Base-by-base conservation (phyloP, 2,329 filamentous ascomycete species). In the Hymenoscyphus scutula region DNA sequence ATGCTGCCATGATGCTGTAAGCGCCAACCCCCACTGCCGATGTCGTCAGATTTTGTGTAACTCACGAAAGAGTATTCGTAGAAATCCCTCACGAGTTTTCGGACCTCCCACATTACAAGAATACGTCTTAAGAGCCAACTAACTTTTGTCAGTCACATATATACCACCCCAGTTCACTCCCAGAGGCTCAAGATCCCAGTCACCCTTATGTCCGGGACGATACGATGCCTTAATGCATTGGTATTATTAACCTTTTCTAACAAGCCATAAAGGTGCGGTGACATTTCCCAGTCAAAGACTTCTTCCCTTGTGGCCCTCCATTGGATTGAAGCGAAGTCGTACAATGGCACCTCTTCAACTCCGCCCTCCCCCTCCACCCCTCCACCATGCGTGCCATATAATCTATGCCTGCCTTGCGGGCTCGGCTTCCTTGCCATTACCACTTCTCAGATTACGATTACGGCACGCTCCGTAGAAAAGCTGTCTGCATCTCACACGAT, bases 11-110 rank as follows among this genome's bases (percentile, higher is more conserved):
- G 7, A n/a, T 41, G 48, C 19, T 53, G 48, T 27, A 29, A 53
- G 48, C 48, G 48, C 48, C 48, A 7, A 53, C 48, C 48, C 23
- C 48, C 23, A 53, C 48, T 53, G 23, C 19, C 38, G 38, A 41
- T 41, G 38, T 41, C 38, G 38, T 41, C 38, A 41, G 38, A 19
- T 41, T 41, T 41, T 17, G 38, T 41, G 15, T 41, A 41, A 41
- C 38, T 6, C 38, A n/a, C 15, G 38, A 41, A 41, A 41, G 15
- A 19, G 3, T 41, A 4, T 41, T n/a, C 38, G n/a, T 41, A 19
- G 15, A 41, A 41, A 5, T 41, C n/a, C 7, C 38, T 41, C n/a
- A 7, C 38, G n/a, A 41, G 38, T n/a, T 19, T 19, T 41, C 17
- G 38, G 38, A n/a, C 17, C n/a, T 19, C n/a, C 38, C 37, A 1